Conservation (phyloP, 441 rosid species). For the Euphorbia celastroides region DNA sequence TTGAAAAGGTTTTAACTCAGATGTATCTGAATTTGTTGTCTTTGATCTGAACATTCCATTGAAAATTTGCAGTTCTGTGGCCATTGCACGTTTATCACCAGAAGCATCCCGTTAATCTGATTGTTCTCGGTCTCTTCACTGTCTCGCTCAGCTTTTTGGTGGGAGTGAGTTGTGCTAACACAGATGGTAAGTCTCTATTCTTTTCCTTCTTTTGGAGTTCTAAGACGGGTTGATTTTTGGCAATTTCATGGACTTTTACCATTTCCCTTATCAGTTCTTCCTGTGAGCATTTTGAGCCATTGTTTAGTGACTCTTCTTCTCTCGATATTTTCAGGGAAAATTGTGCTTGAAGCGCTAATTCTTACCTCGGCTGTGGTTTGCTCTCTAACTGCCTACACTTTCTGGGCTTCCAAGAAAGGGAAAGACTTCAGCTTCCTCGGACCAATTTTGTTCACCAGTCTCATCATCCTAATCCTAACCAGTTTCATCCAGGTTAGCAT, state of each 20-base stretch:
- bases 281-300: neutral
- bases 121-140: conserved; percentile 85
- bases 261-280: neutral
- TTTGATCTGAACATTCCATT: no score
- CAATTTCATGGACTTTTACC: neutral
- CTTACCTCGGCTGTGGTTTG: conserved; percentile 79
- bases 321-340: conserved; percentile 43
- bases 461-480: conserved; percentile 61
- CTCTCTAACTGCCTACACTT: conserved; percentile 78
- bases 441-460: conserved; percentile 82
- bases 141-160: conserved; percentile 73
- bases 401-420: conserved; percentile 96
- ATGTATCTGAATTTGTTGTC: no score
- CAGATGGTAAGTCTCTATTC: conserved; percentile 47
- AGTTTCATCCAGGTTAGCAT: conserved; percentile 69
- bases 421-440: conserved; percentile 85
- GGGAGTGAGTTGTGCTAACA: conserved; percentile 85
- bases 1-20: no score
- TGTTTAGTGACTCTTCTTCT: neutral
- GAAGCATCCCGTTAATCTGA: conserved; percentile 40
- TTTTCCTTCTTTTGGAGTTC: neutral
- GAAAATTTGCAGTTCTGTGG: no score
- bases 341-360: conserved; percentile 87
- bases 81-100: no score
- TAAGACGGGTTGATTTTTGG: neutral